These are phyloP conservation scores for Binderoboletus segoi DNA, from an alignment of 1,284 basidiomycete genomes.

Conservation along the genomic window DNA sequence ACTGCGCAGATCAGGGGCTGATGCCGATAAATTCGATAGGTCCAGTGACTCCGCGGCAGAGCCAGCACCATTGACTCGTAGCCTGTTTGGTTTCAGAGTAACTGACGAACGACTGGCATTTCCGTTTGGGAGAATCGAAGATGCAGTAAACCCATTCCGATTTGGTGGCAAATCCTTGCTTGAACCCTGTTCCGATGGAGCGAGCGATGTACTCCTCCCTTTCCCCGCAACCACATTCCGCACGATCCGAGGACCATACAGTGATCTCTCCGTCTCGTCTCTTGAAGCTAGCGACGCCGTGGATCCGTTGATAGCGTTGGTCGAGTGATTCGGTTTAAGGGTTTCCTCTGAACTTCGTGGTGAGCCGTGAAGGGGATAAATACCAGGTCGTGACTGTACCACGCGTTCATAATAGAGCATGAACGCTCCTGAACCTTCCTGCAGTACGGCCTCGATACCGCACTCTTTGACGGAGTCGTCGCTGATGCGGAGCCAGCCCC, in stretches of 20 bases:
- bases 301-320: conserved; percentile 43
- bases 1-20: conserved; percentile 29
- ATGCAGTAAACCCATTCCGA: conserved; percentile 9
- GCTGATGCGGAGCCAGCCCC: conserved; percentile 82
- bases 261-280: conserved; percentile 25
- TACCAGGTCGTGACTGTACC: conserved; percentile 37
- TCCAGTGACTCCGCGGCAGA: conserved; percentile 6
- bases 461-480: conserved; percentile 84
- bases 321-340: conserved; percentile 50
- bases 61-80: conserved; percentile 11
- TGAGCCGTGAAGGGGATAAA: conserved; percentile 34
- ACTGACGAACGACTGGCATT: conserved; percentile 20
- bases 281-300: conserved; percentile 41
- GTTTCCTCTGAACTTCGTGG: conserved; percentile 64
- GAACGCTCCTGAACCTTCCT: conserved; percentile 75
- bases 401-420: conserved; percentile 92
- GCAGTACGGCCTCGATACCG: conserved; percentile 72
- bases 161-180: conserved; percentile 13
- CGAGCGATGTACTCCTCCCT: conserved; percentile 38
- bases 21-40: conserved; percentile 24
- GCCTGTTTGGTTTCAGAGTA: conserved; percentile 24
- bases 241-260: conserved; percentile 53
- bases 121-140: conserved; percentile 29
- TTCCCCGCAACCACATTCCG: conserved; percentile 56
- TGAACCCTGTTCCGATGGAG: conserved; percentile 28